Conservation (phyloP, 2,329 filamentous ascomycete genomes). For the Talaromyces sp. region DNA sequence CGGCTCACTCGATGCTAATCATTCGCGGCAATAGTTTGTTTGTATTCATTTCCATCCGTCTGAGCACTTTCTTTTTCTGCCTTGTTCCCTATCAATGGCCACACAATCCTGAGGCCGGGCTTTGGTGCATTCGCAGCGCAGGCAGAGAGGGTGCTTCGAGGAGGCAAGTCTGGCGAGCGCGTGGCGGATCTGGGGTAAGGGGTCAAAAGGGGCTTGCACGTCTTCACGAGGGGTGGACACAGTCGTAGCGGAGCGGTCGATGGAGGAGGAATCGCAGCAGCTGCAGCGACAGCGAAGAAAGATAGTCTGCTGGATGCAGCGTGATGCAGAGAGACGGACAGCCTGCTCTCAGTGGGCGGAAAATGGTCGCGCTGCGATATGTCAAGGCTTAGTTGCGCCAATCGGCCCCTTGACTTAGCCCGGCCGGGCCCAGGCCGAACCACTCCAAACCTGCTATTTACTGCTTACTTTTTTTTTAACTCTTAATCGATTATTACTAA, state of each 20-base stretch:
- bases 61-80: background rate
- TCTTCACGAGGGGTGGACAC: background rate
- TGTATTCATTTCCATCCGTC: background rate
- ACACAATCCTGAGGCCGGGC: background rate
- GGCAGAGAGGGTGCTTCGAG: no score
- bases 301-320: background rate
- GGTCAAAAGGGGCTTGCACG: background rate
- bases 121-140: background rate
- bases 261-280: background rate
- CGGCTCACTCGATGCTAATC: slow-evolving; percentile 6
- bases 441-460: background rate
- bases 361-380: background rate
- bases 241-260: background rate
- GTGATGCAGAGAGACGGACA: background rate
- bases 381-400: background rate
- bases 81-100: background rate
- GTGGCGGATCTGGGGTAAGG: background rate
- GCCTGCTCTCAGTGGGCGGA: background rate
- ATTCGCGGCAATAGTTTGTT: background rate
- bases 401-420: background rate
- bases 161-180: background rate
- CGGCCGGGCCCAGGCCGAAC: background rate
- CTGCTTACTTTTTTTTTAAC: background rate
- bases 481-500: no score
- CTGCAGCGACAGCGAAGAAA: background rate